A percentile compares a stretch with the other conserved stretches of the same genome.
Conservation (phyloP, 306 rosid genomes). For the Prunus armeniaca region DNA sequence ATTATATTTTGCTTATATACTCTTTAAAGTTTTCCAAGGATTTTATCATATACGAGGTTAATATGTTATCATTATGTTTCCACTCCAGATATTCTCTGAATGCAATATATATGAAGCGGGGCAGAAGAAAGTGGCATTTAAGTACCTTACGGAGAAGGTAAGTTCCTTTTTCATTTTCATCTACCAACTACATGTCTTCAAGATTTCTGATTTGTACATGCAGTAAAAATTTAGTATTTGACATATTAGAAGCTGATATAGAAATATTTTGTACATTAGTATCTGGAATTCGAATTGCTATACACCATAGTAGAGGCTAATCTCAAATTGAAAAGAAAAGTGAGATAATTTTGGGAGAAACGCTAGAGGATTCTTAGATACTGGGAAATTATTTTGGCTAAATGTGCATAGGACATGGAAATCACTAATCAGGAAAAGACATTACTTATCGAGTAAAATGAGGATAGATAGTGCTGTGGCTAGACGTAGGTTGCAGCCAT, state of each 20-base stretch:
- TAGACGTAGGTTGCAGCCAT: neutral
- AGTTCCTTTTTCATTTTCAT: conserved; percentile 14
- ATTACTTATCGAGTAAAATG: neutral
- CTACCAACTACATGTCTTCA: neutral
- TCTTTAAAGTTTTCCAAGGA: conserved; percentile 6
- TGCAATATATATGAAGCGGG: conserved; percentile 96
- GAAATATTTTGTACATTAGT: no score
- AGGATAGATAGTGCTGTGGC: neutral
- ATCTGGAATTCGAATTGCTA: neutral
- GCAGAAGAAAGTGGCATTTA: conserved; percentile 81
- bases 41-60: neutral
- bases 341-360: neutral
- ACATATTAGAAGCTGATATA: neutral
- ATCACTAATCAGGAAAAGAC: neutral
- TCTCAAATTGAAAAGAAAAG: neutral
- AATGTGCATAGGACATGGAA: neutral
- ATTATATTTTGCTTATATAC: neutral
- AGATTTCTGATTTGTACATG: neutral
- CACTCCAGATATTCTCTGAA: conserved; percentile 74
- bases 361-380: no score
- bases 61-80: conserved; percentile 12
- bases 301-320: neutral
- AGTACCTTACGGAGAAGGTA: conserved; percentile 84
- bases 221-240: neutral
- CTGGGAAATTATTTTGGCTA: neutral